Base-by-base conservation (phyloP, 179 eudicot species). In the Sideroxylon spinosum region DNA sequence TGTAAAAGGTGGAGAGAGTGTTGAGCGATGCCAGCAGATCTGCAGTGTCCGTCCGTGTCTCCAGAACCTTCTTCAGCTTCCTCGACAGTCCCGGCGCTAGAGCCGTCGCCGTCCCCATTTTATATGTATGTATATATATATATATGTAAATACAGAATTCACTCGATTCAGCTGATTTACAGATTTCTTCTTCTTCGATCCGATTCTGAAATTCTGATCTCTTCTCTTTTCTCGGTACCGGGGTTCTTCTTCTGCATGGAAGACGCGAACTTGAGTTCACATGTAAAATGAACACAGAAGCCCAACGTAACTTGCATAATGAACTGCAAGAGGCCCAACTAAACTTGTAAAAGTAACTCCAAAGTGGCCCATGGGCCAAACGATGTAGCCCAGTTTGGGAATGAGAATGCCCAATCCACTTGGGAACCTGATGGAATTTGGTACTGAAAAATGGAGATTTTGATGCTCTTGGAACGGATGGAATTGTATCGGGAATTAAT, bases 21-120 rank as follows among this genome's bases (percentile, higher is more conserved):
- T 83, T 86, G 79, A 93, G 95, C 14, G 99, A 95, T 6, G 97
- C 84, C 11, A 93, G 84, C 72, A 93, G 86, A 78, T 95, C 98
- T 20, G 96, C 89, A 0, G 82, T 87, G 84, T 95, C 99, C 68
- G 91, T 85, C 4, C 98, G 87, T n/a, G 95, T 91, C 37, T 93
- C 98, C 75, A 95, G 79, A 23, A 95, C 99, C 83, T 95, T 95
- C 93, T 93, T 95, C 81, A 93, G 86, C 88, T 95, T 95, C 88
- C 99, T 69, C 0, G 98, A 90, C 37, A 93, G 76, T 37, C 98
- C 98, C 46, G 98, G 99, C 70, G 99, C 99, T 69, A 95, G 73
- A 48, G 91, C 84, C 81, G 91, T 79, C 81, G 86, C 81, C 74
- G 92, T 86, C 75, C 83, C 88, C 90, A 84, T 86, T 78, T n/a